Evolutionary conservation across 305 asterid genomes (phyloP).

Genomic region (Fraxinus angustifolia): DNA sequence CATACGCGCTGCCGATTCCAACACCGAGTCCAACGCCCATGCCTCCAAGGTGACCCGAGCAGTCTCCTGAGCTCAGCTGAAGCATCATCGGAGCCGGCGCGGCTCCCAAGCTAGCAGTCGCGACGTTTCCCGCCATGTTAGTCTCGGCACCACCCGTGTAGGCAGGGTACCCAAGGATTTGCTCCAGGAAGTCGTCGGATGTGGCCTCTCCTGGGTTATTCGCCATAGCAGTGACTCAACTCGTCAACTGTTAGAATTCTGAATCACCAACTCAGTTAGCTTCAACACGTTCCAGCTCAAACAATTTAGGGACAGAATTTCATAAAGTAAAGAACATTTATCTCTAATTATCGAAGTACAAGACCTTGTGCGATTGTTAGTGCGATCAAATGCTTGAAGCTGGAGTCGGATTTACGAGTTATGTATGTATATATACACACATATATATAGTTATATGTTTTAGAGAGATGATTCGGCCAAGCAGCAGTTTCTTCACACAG

Average conservation of each 20-base stretch:
- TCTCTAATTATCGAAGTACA: not conserved
- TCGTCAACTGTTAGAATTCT: not conserved
- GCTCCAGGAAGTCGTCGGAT: constrained; percentile 49
- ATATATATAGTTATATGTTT: not conserved
- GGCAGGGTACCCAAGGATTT: constrained; percentile 52
- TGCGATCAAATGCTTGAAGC: not conserved
- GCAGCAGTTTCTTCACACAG: constrained; percentile 22
- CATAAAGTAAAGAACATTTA: not conserved
- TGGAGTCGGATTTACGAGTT: not conserved
- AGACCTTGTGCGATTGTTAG: not conserved
- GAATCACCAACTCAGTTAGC: constrained; percentile 4
- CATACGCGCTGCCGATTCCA: constrained; percentile 33
- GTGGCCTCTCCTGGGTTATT: constrained; percentile 40
- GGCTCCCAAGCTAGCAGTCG: constrained; percentile 24
- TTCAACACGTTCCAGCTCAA: not conserved
- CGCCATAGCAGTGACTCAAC: constrained; percentile 32
- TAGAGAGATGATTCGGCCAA: not conserved
- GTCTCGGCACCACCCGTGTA: not conserved
- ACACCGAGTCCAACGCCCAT: constrained; percentile 43
- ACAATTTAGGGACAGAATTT: not conserved
- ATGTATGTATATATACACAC: not conserved
- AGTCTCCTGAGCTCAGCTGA: constrained; percentile 56
- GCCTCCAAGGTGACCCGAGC: constrained; percentile 39
- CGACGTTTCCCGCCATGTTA: constrained; percentile 38
- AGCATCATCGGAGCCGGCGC: constrained; percentile 53